These are phyloP conservation scores for Raphanus raphanistrum DNA, from an alignment of 345 rosid species.

Conservation along the genomic window DNA sequence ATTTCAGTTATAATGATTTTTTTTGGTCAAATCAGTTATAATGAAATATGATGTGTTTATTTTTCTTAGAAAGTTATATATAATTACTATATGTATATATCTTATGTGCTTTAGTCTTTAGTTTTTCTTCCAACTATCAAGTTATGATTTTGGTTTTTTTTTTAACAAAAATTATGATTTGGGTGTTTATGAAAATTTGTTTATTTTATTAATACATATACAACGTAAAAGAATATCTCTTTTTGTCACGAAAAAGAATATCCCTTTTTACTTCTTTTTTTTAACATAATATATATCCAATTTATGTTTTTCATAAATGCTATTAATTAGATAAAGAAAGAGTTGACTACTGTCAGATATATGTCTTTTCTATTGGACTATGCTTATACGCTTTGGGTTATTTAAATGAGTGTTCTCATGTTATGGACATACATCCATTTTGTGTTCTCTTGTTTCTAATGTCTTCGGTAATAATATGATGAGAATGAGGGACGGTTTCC, in stretches of 20 bases:
- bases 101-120: background rate
- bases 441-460: background rate
- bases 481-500: background rate
- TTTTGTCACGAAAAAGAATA: too few species aligned
- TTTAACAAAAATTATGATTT: background rate
- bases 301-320: background rate
- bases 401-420: background rate
- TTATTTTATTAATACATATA: background rate
- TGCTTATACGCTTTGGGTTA: background rate
- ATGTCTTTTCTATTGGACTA: background rate
- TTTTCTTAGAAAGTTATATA: too few species aligned
- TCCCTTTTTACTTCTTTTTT: too few species aligned
- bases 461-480: background rate
- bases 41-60: too few species aligned
- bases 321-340: background rate
- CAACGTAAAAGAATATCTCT: background rate
- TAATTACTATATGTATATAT: background rate
- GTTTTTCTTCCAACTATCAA: background rate
- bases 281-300: background rate
- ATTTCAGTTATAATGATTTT: too few species aligned
- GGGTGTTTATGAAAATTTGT: background rate
- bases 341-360: background rate
- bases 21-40: too few species aligned
- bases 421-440: background rate
- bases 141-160: background rate